Conservation (phyloP, 2,329 filamentous ascomycete genomes). For the Aspergillus latus region DNA sequence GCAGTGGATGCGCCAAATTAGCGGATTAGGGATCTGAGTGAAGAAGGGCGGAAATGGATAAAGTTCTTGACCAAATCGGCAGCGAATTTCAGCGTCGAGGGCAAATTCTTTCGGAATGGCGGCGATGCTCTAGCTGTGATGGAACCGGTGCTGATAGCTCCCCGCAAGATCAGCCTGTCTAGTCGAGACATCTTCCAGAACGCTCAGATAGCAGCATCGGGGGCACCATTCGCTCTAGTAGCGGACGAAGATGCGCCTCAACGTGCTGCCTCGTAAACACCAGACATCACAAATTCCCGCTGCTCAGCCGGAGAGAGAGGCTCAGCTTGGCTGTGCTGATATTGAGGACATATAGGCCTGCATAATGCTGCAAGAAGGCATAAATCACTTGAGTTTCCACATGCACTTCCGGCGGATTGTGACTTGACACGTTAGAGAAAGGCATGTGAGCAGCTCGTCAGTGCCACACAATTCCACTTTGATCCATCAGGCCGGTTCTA, state of each 20-base stretch:
- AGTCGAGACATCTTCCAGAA: not conserved
- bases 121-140: not conserved
- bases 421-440: not conserved
- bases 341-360: not conserved
- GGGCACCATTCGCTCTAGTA: not conserved
- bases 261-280: not conserved
- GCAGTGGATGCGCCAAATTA: not conserved
- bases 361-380: not conserved
- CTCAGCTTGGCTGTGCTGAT: not conserved
- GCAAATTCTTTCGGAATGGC: not conserved
- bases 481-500: not conserved
- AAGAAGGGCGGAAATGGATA: not conserved
- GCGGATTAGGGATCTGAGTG: not conserved
- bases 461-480: not conserved
- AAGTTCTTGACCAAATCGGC: too few species aligned
- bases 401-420: not conserved
- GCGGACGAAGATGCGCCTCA: not conserved
- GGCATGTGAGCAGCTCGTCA: not conserved
- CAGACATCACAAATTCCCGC: not conserved
- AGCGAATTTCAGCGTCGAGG: not conserved
- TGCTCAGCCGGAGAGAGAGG: not conserved
- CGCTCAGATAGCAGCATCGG: not conserved
- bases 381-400: not conserved
- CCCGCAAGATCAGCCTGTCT: not conserved
- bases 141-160: not conserved